Evolutionary conservation across 2,329 filamentous ascomycete genomes (phyloP).

Genomic region (Neopestalotiopsis rosae): DNA sequence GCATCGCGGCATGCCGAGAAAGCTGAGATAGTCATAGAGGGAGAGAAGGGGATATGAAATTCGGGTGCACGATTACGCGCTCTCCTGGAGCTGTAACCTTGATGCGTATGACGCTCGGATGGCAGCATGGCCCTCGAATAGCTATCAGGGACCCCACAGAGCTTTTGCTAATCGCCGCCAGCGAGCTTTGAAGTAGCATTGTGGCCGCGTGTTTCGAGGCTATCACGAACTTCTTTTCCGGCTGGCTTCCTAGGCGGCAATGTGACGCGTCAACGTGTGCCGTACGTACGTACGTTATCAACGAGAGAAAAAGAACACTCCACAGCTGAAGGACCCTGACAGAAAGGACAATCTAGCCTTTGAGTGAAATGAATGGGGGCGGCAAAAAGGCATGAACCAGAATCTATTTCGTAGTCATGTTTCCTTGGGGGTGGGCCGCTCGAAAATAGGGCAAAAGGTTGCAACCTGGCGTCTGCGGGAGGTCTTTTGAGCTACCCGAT

Average conservation of each 20-base stretch:
- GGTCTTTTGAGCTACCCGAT: conserved; percentile 7
- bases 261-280: conserved; percentile 2
- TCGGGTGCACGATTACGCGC: background rate
- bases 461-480: background rate
- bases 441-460: background rate
- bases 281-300: conserved; percentile 10
- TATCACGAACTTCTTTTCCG: background rate
- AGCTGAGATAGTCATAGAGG: background rate
- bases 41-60: background rate
- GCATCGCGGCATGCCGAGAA: background rate
- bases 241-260: background rate
- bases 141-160: background rate
- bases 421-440: background rate
- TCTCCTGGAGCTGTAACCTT: background rate
- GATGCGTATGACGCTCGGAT: background rate
- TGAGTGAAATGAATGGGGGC: background rate
- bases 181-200: background rate
- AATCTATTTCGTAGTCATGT: background rate
- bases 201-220: background rate
- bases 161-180: background rate
- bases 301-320: background rate
- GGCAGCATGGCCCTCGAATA: too few relatives aligned
- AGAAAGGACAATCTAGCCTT: conserved; percentile 12
- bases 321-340: background rate
- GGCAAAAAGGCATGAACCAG: background rate